These are phyloP conservation scores for Calonectria ilicicola DNA, from an alignment of 2,329 filamentous ascomycete species.

Conservation along the genomic window DNA sequence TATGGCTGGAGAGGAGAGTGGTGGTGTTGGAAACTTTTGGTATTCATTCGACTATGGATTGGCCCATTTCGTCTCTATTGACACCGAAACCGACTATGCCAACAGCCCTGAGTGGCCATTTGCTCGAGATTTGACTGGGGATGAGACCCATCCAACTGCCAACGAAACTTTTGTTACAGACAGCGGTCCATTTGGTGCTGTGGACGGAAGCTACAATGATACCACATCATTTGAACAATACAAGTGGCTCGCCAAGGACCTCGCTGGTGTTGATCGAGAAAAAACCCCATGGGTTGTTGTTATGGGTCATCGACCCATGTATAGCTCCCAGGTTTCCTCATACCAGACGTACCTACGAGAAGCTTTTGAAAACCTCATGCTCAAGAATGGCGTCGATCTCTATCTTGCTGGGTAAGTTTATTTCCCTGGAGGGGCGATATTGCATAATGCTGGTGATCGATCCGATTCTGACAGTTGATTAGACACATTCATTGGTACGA, in stretches of 20 bases:
- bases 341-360: conserved; percentile 58
- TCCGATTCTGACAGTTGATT: neutral
- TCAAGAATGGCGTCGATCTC: conserved; percentile 58
- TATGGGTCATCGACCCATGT: conserved; percentile 63
- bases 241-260: conserved; percentile 59
- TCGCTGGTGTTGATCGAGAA: conserved; percentile 56
- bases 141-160: conserved; percentile 53
- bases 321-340: conserved; percentile 55
- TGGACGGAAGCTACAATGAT: conserved; percentile 51
- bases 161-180: conserved; percentile 60
- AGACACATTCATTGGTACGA: conserved; percentile 40
- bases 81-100: conserved; percentile 63
- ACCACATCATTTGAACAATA: conserved; percentile 59
- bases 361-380: conserved; percentile 58
- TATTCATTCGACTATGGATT: conserved; percentile 67
- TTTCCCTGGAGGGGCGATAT: too few relatives aligned
- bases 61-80: conserved; percentile 62
- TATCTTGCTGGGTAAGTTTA: conserved; percentile 48
- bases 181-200: conserved; percentile 60
- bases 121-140: conserved; percentile 53
- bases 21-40: conserved; percentile 65
- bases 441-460: too few relatives aligned
- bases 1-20: conserved; percentile 60
- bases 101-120: conserved; percentile 60
- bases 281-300: conserved; percentile 63